Conservation (phyloP, 2,329 filamentous ascomycete species). For the Alternaria alternata region DNA sequence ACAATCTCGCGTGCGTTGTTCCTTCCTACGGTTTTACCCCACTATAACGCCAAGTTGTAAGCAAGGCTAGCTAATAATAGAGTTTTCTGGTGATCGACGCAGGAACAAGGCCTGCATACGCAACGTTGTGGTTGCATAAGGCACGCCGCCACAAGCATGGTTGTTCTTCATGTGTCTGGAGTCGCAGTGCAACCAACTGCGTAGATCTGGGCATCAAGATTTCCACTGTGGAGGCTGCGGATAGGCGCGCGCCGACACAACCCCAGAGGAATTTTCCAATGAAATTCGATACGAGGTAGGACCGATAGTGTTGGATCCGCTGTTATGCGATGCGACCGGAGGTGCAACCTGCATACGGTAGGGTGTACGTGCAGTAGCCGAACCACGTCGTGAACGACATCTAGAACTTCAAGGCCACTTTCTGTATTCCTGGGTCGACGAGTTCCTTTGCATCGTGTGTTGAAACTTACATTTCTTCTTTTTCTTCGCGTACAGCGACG, state of each 20-base stretch:
- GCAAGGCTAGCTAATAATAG: conserved; percentile 10
- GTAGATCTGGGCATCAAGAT: neutral
- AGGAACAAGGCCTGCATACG: neutral
- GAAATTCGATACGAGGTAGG: conserved; percentile 8
- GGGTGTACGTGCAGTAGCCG: conserved; percentile 1
- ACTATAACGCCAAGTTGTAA: conserved; percentile 7
- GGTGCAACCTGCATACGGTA: neutral
- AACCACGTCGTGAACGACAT: neutral
- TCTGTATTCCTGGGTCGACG: neutral
- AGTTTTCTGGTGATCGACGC: neutral
- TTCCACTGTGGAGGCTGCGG: neutral
- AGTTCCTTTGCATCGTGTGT: neutral
- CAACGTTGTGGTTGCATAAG: neutral
- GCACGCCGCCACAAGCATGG: neutral
- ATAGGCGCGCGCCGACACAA: neutral
- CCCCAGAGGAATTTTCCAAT: conserved; percentile 1
- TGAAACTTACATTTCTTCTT: neutral
- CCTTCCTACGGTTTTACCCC: neutral
- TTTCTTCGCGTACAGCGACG: neutral
- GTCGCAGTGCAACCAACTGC: neutral
- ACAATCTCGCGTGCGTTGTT: conserved; percentile 1
- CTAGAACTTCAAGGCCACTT: neutral
- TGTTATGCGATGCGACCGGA: neutral
- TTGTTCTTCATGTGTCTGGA: neutral
- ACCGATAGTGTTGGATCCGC: conserved; percentile 3